A percentile compares a stretch with the other conserved stretches of the same genome.
These are phyloP conservation scores for Talaromyces sp. DNA, from an alignment of 2,329 filamentous ascomycete species.

Conservation along the genomic window DNA sequence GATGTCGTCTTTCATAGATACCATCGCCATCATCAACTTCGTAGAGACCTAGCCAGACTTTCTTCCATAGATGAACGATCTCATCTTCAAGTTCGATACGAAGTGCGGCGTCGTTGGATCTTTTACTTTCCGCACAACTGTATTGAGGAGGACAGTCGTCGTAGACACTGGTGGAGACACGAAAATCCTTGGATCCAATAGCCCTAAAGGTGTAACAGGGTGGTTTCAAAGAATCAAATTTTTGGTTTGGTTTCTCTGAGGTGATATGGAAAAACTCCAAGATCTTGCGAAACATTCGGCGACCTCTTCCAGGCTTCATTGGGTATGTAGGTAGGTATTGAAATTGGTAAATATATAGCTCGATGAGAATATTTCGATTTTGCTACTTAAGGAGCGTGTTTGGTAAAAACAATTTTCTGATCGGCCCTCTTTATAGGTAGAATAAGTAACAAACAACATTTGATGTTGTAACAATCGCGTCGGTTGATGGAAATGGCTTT, in stretches of 20 bases:
- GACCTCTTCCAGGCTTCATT: constrained; percentile 8
- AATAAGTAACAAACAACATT: no score
- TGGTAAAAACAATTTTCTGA: no score
- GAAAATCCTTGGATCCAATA: not conserved
- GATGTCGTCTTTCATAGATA: constrained; percentile 6
- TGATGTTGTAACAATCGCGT: constrained; percentile 6
- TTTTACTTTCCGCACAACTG: not conserved
- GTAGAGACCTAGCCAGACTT: constrained; percentile 26
- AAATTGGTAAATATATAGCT: no score
- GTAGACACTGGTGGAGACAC: not conserved
- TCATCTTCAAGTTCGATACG: constrained; percentile 17
- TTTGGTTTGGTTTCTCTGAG: not conserved
- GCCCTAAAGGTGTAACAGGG: not conserved
- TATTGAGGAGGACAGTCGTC: not conserved
- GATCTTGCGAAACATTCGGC: constrained; percentile 8
- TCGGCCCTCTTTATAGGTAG: no score
- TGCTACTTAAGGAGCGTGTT: not conserved
- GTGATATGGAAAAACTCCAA: constrained; percentile 12
- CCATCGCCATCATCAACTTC: constrained; percentile 18
- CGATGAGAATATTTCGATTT: not conserved
- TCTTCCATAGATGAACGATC: constrained; percentile 24
- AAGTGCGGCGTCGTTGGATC: not conserved
- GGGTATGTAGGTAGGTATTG: no score
- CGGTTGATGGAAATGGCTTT: not conserved
- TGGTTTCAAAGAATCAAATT: not conserved